Evolutionary conservation across 495 filamentous ascomycete genomes (phyloP).

Genomic region (Daldinia childiae): DNA sequence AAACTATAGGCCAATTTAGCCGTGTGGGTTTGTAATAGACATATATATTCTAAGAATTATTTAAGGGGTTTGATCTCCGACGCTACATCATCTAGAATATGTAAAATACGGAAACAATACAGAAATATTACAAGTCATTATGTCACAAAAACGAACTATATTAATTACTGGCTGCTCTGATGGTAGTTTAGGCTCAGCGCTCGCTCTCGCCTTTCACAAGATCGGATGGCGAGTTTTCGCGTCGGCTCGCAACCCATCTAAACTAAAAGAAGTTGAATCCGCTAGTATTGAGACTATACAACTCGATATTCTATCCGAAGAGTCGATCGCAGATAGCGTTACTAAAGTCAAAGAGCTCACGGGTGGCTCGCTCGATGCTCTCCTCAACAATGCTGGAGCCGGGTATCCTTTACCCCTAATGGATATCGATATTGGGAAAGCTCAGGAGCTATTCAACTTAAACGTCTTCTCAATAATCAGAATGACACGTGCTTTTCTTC

Average conservation of each 20-base stretch:
- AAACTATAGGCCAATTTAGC: background rate
- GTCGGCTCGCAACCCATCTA: slow-evolving; percentile 50
- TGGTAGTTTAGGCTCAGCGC: slow-evolving; percentile 49
- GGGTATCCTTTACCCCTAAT: slow-evolving; percentile 46
- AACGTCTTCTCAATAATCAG: slow-evolving; percentile 52
- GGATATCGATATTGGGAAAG: slow-evolving; percentile 49
- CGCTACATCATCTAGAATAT: background rate
- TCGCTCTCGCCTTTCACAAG: slow-evolving; percentile 51
- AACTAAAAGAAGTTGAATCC: background rate
- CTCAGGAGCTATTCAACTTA: slow-evolving; percentile 49
- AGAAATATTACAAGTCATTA: background rate
- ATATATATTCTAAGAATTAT: background rate
- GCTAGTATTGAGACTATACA: slow-evolving; percentile 29
- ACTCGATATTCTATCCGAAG: slow-evolving; percentile 31
- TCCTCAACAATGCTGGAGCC: slow-evolving; percentile 57
- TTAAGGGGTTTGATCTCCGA: background rate
- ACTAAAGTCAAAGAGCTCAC: slow-evolving; percentile 19
- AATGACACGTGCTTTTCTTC: slow-evolving; percentile 52
- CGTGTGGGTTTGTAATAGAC: background rate
- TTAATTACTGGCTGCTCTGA: slow-evolving; percentile 60
- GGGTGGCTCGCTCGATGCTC: slow-evolving; percentile 47
- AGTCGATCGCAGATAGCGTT: slow-evolving; percentile 27
- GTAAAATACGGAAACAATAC: background rate
- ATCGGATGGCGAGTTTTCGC: slow-evolving; percentile 56
- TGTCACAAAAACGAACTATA: slow-evolving; percentile 7